Base-by-base conservation (phyloP, 2,329 filamentous ascomycete species). In the Mycosphaerella arachidis region DNA sequence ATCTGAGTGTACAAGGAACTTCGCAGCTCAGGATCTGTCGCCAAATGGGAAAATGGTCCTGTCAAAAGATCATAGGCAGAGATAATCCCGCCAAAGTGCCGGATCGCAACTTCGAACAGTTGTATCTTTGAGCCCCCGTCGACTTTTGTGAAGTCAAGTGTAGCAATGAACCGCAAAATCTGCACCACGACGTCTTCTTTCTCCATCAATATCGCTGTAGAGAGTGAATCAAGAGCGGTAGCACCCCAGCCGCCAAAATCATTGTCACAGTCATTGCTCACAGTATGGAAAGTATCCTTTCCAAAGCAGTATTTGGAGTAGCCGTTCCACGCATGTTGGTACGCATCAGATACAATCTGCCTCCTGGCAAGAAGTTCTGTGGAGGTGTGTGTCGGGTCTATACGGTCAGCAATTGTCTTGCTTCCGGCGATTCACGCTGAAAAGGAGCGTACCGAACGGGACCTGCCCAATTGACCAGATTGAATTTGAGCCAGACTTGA, bases 271-370 rank as follows among this genome's bases (percentile, higher is more conserved):
- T 63, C 64, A 29, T 70, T 70, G 48, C 46, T 67, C 9, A 70
- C 68, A 9, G 64, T 69, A 35, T 66, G 66, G 3, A 73, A 61
- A 10, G 70, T 67, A 55, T 74, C 73, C 50, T 71, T 65, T 4
- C 72, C 68, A 48, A 73, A 72, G 33, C 71, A 72, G 51, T 73
- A 64, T 16, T 60, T 66, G 12, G 66, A 67, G 58, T 74, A 75
- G 9, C 73, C 72, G 57, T 70, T 56, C 72, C 71, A 74, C 18
- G 73, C 69, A 56, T 72, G 70, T 24, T 68, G 62, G 43, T 73
- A 74, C 9, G 56, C 56, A 18, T 35, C 56, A 40, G 37, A n/a
- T 9, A 58, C 37, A 2, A 27, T n/a, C 18, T 13, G 9, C 37
- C 40, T 24, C 6, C 33, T 35, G 8, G 13, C 33, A 35, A 35